phyloP scores from a whole-genome alignment of 495 filamentous ascomycete species.

The Eremomyces bilateralis region DNA sequence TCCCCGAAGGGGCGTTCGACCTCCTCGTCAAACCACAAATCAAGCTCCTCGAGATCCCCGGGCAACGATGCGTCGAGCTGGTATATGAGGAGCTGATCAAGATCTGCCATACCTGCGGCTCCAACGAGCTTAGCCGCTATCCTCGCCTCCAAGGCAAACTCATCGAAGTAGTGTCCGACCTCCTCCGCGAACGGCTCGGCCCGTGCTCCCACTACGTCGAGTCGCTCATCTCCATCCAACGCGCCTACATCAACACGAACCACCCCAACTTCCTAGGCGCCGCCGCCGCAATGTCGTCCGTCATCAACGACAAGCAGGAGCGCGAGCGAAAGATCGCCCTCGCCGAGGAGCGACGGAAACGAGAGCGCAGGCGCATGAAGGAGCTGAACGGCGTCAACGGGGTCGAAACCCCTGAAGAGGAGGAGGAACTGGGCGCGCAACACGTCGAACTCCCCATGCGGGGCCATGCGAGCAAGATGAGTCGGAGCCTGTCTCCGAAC shows the following conservation, averaged over 20 bases:
- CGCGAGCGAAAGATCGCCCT: slow-evolving; percentile 61
- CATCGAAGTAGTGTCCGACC: slow-evolving; percentile 94
- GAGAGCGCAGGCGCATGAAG: slow-evolving; percentile 61
- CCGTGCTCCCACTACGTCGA: slow-evolving; percentile 82
- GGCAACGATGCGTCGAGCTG: slow-evolving; percentile 88
- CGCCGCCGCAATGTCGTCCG: slow-evolving; percentile 91
- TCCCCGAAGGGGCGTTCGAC: slow-evolving; percentile 94
- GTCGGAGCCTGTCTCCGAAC: slow-evolving; percentile 56
- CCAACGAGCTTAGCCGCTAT: slow-evolving; percentile 75
- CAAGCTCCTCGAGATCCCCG: slow-evolving; percentile 85
- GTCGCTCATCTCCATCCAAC: slow-evolving; percentile 87
- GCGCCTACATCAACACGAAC: slow-evolving; percentile 98
- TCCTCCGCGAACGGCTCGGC: slow-evolving; percentile 77
- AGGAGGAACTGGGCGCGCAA: slow-evolving; percentile 40
- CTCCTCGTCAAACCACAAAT: slow-evolving; percentile 96
- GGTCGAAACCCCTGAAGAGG: slow-evolving; percentile 38
- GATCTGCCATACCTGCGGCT: slow-evolving; percentile 96
- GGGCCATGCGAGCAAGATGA: slow-evolving; percentile 33
- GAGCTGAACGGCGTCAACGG: slow-evolving; percentile 57
- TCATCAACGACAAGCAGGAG: slow-evolving; percentile 84
- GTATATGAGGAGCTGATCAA: slow-evolving; percentile 99
- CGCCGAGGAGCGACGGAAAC: slow-evolving; percentile 63
- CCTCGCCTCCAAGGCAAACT: slow-evolving; percentile 89
- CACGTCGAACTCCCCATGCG: slow-evolving; percentile 32
- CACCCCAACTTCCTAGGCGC: slow-evolving; percentile 97